A percentile compares a stretch with the other conserved stretches of the same genome.
Conservation (phyloP, 768 basidiomycete species). For the Leucocoprinus birnbaumii region DNA sequence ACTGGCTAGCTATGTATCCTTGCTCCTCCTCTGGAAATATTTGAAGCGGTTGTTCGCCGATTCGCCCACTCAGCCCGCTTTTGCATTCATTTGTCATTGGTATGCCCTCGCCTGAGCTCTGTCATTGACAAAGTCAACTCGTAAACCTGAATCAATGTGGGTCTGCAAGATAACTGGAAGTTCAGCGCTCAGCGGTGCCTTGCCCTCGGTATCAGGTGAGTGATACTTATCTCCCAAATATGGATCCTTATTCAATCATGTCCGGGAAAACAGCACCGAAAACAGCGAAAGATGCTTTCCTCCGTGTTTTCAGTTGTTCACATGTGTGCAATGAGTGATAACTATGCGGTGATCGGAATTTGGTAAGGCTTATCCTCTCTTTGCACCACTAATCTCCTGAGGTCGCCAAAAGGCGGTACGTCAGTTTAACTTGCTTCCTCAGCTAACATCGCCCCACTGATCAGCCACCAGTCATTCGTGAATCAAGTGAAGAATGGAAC, state of each 20-base stretch:
- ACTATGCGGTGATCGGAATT: too few species aligned
- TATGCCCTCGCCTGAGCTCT: slow-evolving; percentile 11
- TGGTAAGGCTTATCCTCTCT: too few species aligned
- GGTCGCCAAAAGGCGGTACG: too few species aligned
- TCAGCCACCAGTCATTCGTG: too few species aligned
- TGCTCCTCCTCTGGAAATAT: not conserved
- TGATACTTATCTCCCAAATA: not conserved
- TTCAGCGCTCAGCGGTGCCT: slow-evolving; percentile 9
- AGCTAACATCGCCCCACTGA: too few species aligned
- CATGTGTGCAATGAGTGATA: slow-evolving; percentile 37
- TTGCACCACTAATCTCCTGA: too few species aligned
- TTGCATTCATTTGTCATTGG: slow-evolving; percentile 30
- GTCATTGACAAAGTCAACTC: slow-evolving; percentile 24
- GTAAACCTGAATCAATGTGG: slow-evolving; percentile 13
- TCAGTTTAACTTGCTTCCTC: too few species aligned
- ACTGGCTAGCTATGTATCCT: not conserved
- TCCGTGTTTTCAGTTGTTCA: slow-evolving; percentile 34
- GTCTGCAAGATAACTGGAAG: slow-evolving; percentile 11
- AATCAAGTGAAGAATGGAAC: too few species aligned
- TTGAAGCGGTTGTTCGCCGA: not conserved
- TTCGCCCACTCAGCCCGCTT: slow-evolving; percentile 7
- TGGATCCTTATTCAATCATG: not conserved
- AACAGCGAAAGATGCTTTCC: slow-evolving; percentile 36
- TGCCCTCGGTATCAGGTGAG: slow-evolving; percentile 12
- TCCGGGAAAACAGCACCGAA: slow-evolving; percentile 39